These are phyloP conservation scores for Kluyveromyces siamensis DNA, from an alignment of 805 yeast species.

Conservation along the genomic window DNA sequence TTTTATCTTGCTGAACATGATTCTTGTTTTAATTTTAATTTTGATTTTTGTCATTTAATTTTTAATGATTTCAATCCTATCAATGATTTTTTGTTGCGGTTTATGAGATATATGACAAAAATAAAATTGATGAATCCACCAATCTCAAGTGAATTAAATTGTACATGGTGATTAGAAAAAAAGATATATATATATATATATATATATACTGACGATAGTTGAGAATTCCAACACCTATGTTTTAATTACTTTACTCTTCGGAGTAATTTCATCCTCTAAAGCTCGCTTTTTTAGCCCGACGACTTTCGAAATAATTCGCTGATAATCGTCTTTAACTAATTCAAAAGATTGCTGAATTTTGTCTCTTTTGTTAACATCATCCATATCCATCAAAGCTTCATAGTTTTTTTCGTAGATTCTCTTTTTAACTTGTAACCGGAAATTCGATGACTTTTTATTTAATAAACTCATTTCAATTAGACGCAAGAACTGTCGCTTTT, in stretches of 20 bases:
- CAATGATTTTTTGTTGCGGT: too few relatives aligned
- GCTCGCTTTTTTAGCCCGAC: slow-evolving; percentile 7
- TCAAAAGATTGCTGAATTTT: slow-evolving; percentile 70
- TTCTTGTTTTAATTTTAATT: too few relatives aligned
- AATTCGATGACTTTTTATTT: slow-evolving; percentile 31
- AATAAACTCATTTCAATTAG: slow-evolving; percentile 63
- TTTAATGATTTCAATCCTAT: too few relatives aligned
- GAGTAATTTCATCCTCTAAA: background rate
- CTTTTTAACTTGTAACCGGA: slow-evolving; percentile 56
- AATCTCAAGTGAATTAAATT: too few relatives aligned
- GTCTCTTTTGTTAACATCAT: slow-evolving; percentile 51
- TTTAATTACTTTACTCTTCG: background rate
- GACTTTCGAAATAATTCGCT: slow-evolving; percentile 37
- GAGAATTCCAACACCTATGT: background rate
- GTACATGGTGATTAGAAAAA: background rate
- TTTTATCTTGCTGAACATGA: too few relatives aligned
- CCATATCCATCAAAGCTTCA: slow-evolving; percentile 65
- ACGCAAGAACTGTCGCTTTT: slow-evolving; percentile 68
- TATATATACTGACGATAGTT: background rate
- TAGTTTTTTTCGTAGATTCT: slow-evolving; percentile 71
- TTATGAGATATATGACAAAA: too few relatives aligned
- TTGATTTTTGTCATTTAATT: too few relatives aligned
- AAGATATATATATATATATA: too few relatives aligned
- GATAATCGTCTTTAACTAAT: slow-evolving; percentile 62
- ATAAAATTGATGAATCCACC: too few relatives aligned